phyloP scores from a whole-genome alignment of 768 basidiomycete genomes.

The Mycena metata region DNA sequence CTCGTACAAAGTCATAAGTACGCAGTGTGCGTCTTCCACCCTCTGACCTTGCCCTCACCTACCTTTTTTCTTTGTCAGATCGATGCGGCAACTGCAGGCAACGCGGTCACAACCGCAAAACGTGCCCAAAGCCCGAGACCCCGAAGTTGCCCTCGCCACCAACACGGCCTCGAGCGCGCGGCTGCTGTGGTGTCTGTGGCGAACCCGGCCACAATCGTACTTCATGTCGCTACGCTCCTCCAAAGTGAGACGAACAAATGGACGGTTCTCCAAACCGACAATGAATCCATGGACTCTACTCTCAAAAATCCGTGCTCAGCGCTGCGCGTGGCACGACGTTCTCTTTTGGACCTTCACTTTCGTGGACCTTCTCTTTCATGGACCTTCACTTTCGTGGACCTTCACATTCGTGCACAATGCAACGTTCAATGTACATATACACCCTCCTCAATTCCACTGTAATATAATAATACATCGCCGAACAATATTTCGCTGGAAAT shows the following conservation, averaged over 20 bases:
- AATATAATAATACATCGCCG: no score
- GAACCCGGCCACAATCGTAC: slow-evolving; percentile 36
- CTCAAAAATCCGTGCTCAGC: no score
- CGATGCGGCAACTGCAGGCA: slow-evolving; percentile 39
- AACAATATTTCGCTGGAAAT: no score
- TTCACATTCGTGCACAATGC: not conserved
- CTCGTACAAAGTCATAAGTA: slow-evolving; percentile 35
- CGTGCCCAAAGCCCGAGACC: slow-evolving; percentile 33
- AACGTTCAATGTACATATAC: slow-evolving; percentile 8
- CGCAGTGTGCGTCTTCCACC: slow-evolving; percentile 36
- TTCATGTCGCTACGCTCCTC: slow-evolving; percentile 25
- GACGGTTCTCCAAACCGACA: no score
- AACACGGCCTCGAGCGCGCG: slow-evolving; percentile 31
- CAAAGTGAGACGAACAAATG: no score
- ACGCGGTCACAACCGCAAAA: slow-evolving; percentile 38
- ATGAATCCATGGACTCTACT: no score
- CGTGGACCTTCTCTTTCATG: no score
- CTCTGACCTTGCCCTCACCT: slow-evolving; percentile 16
- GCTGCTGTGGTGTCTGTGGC: slow-evolving; percentile 37
- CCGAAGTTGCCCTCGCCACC: slow-evolving; percentile 25
- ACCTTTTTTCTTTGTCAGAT: slow-evolving; percentile 17
- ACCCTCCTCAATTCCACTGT: no score
- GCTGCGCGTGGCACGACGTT: no score
- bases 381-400: no score
- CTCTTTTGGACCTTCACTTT: no score